Evolutionary conservation across 805 yeast species (phyloP).

Genomic region (Saccharomyces paradoxus): DNA sequence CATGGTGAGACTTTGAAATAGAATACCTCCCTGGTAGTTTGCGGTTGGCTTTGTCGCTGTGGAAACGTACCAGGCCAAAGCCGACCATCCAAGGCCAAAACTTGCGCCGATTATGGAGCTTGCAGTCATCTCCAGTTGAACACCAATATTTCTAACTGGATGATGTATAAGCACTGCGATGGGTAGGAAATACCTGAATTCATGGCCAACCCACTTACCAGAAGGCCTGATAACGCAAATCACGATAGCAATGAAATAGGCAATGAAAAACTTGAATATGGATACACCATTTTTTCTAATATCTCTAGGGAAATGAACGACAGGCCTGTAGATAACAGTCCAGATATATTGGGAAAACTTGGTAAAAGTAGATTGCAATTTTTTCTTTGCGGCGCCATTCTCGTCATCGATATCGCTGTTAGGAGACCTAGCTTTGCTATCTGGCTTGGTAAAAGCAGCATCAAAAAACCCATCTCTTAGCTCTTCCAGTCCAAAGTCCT

Average conservation of each 20-base stretch:
- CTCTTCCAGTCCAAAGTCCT: constrained; percentile 36
- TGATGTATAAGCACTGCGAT: constrained; percentile 38
- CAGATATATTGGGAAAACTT: neutral
- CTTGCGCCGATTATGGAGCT: constrained; percentile 35
- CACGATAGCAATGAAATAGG: constrained; percentile 34
- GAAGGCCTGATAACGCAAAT: constrained; percentile 34
- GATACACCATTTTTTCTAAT: constrained; percentile 1
- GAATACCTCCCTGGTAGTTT: constrained; percentile 39
- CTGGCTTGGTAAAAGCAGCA: constrained; percentile 33
- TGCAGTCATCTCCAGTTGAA: constrained; percentile 39
- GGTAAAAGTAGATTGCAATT: neutral
- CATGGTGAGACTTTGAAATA: constrained; percentile 35
- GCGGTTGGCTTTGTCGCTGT: constrained; percentile 34
- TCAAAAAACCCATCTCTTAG: constrained; percentile 43
- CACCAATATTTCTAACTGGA: constrained; percentile 40
- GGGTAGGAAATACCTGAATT: constrained; percentile 35
- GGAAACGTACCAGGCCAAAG: constrained; percentile 37
- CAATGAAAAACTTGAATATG: constrained; percentile 31
- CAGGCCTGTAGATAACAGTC: neutral
- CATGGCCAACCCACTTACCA: constrained; percentile 37
- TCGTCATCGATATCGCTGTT: constrained; percentile 2
- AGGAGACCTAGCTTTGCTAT: neutral
- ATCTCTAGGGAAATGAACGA: constrained; percentile 11
- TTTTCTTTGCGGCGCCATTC: neutral
- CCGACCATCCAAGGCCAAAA: constrained; percentile 39